Evolutionary conservation across 371 early-diverging fungal genomes (phyloP).

Genomic region (Mortierella sp.): DNA sequence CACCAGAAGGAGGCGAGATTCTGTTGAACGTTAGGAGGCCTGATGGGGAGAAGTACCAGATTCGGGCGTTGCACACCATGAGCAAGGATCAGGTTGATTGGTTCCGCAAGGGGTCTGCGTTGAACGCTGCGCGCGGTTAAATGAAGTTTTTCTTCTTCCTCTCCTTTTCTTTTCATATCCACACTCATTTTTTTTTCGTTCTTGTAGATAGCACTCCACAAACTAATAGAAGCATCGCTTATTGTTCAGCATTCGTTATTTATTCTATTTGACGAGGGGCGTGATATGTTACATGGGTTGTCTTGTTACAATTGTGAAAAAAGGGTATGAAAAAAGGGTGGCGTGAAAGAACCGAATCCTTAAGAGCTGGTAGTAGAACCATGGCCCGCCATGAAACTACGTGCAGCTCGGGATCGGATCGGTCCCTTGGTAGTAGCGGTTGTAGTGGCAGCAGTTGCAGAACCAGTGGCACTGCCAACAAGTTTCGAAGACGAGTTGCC

Average conservation of each 20-base stretch:
- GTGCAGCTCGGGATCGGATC: constrained; percentile 39
- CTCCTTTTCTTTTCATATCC: not conserved
- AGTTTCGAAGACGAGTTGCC: not conserved
- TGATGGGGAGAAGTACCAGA: constrained; percentile 49
- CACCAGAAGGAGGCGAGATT: constrained; percentile 72
- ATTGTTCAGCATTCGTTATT: not conserved
- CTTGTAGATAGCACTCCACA: not conserved
- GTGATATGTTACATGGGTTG: not conserved
- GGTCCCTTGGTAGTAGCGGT: not conserved
- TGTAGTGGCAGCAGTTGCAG: not conserved
- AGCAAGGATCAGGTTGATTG: constrained; percentile 93
- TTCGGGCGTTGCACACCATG: constrained; percentile 88
- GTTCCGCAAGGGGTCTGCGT: constrained; percentile 94
- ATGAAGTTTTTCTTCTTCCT: not conserved
- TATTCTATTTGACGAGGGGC: not conserved
- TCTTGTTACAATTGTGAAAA: not conserved
- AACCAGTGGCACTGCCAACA: not conserved
- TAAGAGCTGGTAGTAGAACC: constrained; percentile 17
- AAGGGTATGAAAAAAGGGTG: not conserved
- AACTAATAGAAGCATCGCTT: not conserved
- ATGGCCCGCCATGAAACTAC: constrained; percentile 41
- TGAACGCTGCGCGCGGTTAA: constrained; percentile 71
- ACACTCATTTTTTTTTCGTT: not conserved
- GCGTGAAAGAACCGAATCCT: not conserved
- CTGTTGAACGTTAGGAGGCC: constrained; percentile 61